Base-by-base conservation (phyloP, 2,329 filamentous ascomycete species). In the Thermoascus crustaceus region DNA sequence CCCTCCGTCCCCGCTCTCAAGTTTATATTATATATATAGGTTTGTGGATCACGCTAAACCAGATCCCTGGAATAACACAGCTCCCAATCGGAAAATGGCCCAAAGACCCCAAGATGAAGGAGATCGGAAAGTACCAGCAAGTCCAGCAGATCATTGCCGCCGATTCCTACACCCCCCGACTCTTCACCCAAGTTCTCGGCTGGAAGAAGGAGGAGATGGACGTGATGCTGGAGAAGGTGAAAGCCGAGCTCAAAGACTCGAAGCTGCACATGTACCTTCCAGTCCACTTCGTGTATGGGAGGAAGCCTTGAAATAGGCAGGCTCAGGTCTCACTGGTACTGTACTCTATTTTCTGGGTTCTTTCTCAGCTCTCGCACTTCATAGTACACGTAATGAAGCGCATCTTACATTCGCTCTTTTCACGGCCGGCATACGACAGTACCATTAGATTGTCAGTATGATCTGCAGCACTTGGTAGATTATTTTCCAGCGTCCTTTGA, bases 11-110 rank as follows among this genome's bases (percentile, higher is more conserved):
- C n/a, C n/a, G n/a, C n/a, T n/a, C n/a, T n/a, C 43, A 17, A 34
- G 17, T 26, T 34, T 31, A 22, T 10, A 21, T 22, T 47, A 37
- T 42, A 48, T 47, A 44, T 20, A 40, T 37, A 4, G 44, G 47
- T 18, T 23, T 46, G 33, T 49, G 40, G 22, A 31, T 21, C 8
- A 39, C 17, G 14, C 35, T 22, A 22, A 40, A 30, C 7, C 10
- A 13, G 25, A 27, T 13, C 22, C 9, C 4, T 11, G 14, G 13
- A 10, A 9, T 9, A 24, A 24, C n/a, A n/a, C 10, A 29, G 25
- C 25, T 29, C 25, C 25, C 25, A 11, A 11, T 29, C 9, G 7
- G 25, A 7, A 11, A 11, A 4, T 29, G 25, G 25, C 13, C 25
- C 6, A 29, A 29, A 8, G 25, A 29, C 11, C n/a, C n/a, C 9